Base-by-base conservation (phyloP, 805 yeast species). In the Starmerella kuoi region DNA sequence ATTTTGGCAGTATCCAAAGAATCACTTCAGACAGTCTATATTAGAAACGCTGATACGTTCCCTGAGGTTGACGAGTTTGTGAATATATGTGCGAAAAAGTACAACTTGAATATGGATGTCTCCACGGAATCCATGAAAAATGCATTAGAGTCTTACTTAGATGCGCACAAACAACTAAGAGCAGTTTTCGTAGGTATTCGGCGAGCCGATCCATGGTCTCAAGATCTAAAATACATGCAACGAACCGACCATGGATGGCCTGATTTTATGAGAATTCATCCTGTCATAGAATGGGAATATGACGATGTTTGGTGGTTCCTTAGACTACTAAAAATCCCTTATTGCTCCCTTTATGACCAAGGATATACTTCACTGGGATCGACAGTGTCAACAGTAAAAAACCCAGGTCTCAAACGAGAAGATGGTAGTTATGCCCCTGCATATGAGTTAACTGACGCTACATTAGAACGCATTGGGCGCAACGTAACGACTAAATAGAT, bases 301-400 rank as follows among this genome's bases (percentile, higher is more conserved):
- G 70, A 72, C 18, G 83, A 86, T 44, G 69, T 91, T 2, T 91
- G 98, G 98, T 59, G 52, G 33, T 87, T 88, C 55, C 61, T 88
- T 38, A 61, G 75, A 18, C 70, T 63, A 19, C 64, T 74, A 18
- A 56, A 68, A n/a, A 68, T 79, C 32, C 69, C 69, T 2, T 86
- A 88, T 58, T 88, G 97, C 58, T 53, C 57, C 2, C 62, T 91
- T 42, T 91, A 91, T 55, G 93, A 81, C 51, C 42, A 52, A 28
- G 98, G 98, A 0, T 91, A 79, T 55, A 87, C 98, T 1, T 83
- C 95, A 1, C 61, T 91, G 17, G 98, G 98, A 2, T 91, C 94
- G 0, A 63, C 75, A 1, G 63, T 71, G 42, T 72, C 75, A 33
- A 88, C 98, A 0, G 53, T 70, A 2, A 75, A 72, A 26, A 91